Evolutionary conservation across 768 basidiomycete species (phyloP).

Genomic region (Xerocomellus dryophilus): DNA sequence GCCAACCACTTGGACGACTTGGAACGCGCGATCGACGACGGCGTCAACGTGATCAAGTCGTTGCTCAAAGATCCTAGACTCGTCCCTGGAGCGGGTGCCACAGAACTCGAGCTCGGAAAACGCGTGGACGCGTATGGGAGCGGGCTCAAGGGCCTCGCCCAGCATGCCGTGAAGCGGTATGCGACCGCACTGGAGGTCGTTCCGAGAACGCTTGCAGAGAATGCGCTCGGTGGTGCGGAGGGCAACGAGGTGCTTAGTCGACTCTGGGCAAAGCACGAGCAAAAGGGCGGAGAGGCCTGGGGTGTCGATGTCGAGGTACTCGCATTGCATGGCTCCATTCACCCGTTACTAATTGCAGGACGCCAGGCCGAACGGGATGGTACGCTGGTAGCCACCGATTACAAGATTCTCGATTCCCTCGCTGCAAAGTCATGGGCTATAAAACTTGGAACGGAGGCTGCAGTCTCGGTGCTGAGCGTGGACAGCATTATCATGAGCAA

Average conservation of each 20-base stretch:
- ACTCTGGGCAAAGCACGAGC: constrained; percentile 87
- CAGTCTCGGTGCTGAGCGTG: constrained; percentile 85
- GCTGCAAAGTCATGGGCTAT: constrained; percentile 91
- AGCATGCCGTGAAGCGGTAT: constrained; percentile 91
- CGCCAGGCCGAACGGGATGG: constrained; percentile 73
- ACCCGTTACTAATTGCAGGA: not conserved
- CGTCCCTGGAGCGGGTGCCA: constrained; percentile 92
- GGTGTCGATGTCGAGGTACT: constrained; percentile 88
- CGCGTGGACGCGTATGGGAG: constrained; percentile 84
- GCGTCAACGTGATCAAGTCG: constrained; percentile 92
- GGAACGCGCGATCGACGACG: constrained; percentile 94
- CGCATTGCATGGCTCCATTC: not conserved
- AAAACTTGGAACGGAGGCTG: constrained; percentile 86
- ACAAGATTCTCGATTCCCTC: constrained; percentile 81
- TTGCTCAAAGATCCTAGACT: constrained; percentile 86
- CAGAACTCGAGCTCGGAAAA: constrained; percentile 88
- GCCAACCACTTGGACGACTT: constrained; percentile 93
- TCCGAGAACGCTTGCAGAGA: constrained; percentile 91
- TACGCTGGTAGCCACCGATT: constrained; percentile 58
- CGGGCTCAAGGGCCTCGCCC: constrained; percentile 84
- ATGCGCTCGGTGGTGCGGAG: constrained; percentile 86
- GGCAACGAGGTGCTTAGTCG: constrained; percentile 89
- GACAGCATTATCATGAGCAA: constrained; percentile 98
- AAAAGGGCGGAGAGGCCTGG: constrained; percentile 67
- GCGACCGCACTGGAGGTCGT: constrained; percentile 89